Conservation (phyloP, 345 rosid genomes). For the Rhodamnia rubescens region DNA sequence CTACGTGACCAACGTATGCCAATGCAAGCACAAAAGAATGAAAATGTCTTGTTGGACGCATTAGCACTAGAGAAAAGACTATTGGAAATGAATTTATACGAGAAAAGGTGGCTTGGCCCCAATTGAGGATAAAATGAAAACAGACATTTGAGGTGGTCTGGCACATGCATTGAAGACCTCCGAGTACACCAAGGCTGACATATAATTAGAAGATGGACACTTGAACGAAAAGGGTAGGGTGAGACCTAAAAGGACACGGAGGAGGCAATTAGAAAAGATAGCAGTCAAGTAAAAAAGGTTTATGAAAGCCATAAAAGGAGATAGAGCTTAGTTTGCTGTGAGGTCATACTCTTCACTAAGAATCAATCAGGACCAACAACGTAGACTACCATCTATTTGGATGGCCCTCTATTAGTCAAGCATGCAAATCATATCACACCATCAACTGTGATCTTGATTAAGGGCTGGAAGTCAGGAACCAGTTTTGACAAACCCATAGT, state of each 20-base stretch:
- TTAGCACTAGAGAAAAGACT: not conserved
- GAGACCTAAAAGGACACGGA: not conserved
- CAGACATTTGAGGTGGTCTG: not conserved
- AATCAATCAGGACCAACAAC: not conserved
- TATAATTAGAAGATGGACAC: not conserved
- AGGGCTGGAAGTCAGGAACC: not conserved
- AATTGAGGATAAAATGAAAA: not conserved
- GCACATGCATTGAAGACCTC: not conserved
- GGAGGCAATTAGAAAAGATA: not conserved
- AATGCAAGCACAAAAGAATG: not conserved
- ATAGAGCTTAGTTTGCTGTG: not conserved
- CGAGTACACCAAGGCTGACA: not conserved
- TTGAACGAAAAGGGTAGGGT: not conserved
- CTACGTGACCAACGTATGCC: not conserved
- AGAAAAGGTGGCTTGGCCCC: not conserved
- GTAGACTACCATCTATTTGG: not conserved
- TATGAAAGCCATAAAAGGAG: not conserved
- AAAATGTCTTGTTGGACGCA: not conserved
- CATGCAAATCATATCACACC: not conserved
- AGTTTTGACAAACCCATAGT: not conserved
- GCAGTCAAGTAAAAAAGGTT: not conserved
- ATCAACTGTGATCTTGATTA: not conserved
- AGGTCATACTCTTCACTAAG: not conserved
- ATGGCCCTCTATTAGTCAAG: not conserved
- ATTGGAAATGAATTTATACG: not conserved